These are phyloP conservation scores for Jatropha curcas DNA, from an alignment of 345 rosid genomes.

Conservation along the genomic window DNA sequence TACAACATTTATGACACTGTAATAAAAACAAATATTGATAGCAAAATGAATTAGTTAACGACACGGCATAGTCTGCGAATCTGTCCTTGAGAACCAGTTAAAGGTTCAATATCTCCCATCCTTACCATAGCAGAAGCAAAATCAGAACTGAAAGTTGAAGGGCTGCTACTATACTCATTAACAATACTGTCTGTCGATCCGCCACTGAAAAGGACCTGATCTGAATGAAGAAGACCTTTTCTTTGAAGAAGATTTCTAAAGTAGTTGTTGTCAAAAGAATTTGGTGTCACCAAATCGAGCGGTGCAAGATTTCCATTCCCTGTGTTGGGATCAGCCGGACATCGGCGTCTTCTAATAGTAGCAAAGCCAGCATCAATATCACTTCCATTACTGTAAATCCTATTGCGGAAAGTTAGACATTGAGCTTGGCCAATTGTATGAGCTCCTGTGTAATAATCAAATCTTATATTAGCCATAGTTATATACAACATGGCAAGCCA, in stretches of 20 bases:
- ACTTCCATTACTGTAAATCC: not conserved
- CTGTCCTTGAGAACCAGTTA: constrained; percentile 6
- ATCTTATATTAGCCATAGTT: too few relatives aligned
- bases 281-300: constrained; percentile 4
- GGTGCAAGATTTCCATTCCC: constrained; percentile 4
- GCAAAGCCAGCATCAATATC: constrained; percentile 4
- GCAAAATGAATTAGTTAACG: not conserved
- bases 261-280: not conserved
- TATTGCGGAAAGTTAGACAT: not conserved
- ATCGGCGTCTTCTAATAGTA: not conserved
- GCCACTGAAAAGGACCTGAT: constrained; percentile 4
- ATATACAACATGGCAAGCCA: too few relatives aligned
- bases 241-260: not conserved
- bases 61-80: not conserved
- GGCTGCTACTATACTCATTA: not conserved
- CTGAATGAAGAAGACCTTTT: constrained; percentile 2
- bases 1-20: too few relatives aligned
- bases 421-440: constrained; percentile 1
- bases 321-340: not conserved
- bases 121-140: constrained; percentile 10
- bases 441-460: not conserved
- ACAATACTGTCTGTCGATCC: constrained; percentile 5
- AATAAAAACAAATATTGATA: too few relatives aligned
- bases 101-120: not conserved
- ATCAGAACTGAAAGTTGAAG: constrained; percentile 1